These are phyloP conservation scores for Phialophora tarda DNA, from an alignment of 2,329 filamentous ascomycete genomes.

Conservation along the genomic window DNA sequence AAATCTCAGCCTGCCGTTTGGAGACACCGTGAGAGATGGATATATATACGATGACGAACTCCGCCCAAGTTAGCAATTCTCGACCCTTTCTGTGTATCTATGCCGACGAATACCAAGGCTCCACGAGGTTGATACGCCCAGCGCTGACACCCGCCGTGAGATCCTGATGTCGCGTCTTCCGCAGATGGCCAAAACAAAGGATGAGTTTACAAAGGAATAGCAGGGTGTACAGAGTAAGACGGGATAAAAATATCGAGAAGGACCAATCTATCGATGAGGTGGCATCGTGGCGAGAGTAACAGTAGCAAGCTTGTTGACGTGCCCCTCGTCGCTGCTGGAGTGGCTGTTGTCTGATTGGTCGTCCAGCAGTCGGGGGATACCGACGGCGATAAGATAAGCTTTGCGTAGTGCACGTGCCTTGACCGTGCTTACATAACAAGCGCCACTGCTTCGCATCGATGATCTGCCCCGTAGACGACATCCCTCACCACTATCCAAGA, in stretches of 20 bases:
- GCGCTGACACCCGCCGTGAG: not conserved
- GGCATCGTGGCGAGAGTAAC: not conserved
- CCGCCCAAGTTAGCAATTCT: not conserved
- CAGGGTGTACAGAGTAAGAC: not conserved
- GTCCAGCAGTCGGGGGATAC: not conserved
- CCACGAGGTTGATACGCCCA: conserved; percentile 2
- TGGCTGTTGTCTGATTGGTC: conserved; percentile 5
- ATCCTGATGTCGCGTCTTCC: not conserved
- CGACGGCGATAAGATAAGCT: conserved; percentile 10
- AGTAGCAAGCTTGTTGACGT: conserved; percentile 4
- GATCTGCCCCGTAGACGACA: not conserved
- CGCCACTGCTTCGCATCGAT: not conserved
- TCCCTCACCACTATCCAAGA: not conserved
- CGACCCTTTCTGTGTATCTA: not conserved
- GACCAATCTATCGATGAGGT: not conserved
- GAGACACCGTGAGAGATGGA: not conserved
- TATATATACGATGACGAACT: not conserved
- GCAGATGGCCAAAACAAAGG: not conserved
- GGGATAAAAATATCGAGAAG: not conserved
- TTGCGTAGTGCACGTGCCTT: not conserved
- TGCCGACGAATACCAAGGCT: not conserved
- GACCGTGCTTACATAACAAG: not conserved
- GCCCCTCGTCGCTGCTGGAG: not conserved
- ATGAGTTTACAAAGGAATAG: not conserved
- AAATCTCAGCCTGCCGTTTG: not conserved